Evolutionary conservation across 768 basidiomycete species (phyloP).

Genomic region (Boletus huronensis): DNA sequence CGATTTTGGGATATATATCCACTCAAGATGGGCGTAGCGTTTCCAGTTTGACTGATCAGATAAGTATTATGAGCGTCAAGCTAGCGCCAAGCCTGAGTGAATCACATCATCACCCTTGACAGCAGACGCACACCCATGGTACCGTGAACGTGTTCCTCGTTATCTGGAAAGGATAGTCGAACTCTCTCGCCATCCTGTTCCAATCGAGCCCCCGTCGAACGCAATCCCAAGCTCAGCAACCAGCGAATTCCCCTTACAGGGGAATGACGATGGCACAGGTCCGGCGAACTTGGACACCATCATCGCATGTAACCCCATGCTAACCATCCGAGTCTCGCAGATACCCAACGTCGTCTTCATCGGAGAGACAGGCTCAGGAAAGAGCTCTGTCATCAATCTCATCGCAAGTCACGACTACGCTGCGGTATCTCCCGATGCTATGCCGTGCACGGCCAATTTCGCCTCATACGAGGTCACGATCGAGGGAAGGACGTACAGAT

Average conservation of each 20-base stretch:
- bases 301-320: background rate
- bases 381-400: constrained; percentile 44
- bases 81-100: background rate
- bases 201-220: background rate
- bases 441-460: constrained; percentile 32
- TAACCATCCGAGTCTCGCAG: constrained; percentile 7
- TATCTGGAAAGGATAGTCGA: background rate
- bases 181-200: background rate
- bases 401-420: constrained; percentile 25
- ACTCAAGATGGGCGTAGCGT: background rate
- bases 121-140: background rate
- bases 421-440: constrained; percentile 23
- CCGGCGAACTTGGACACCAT: background rate
- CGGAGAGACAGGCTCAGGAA: constrained; percentile 33
- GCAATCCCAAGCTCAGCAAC: background rate
- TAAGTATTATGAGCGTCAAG: background rate
- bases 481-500: constrained; percentile 8
- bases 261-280: constrained; percentile 5
- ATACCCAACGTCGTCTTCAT: constrained; percentile 36
- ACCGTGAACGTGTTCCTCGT: background rate
- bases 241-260: background rate
- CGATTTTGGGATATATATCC: background rate
- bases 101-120: background rate
- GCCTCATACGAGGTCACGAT: constrained; percentile 22
- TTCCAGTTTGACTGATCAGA: background rate